Conservation (phyloP, 1,284 basidiomycete species). For the Ceratobasidium sp. region DNA sequence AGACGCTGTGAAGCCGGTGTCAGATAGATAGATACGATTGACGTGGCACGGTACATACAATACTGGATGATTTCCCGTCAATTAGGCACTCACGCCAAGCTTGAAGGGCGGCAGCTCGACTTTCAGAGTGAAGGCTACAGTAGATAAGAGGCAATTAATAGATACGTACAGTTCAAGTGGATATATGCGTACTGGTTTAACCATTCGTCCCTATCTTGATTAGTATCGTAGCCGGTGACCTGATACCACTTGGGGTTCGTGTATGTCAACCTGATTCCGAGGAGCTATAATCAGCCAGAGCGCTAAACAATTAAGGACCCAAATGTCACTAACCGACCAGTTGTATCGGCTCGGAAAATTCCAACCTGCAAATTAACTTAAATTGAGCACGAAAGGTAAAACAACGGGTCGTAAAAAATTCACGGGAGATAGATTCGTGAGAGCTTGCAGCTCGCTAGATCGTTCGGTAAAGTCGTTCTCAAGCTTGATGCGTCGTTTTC, state of each 20-base stretch:
- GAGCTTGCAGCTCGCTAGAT: conserved; percentile 54
- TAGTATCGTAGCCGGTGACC: conserved; percentile 11
- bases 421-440: conserved; percentile 47
- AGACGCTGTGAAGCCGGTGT: conserved; percentile 2
- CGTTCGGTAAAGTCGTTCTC: conserved; percentile 57
- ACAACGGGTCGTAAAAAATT: not conserved
- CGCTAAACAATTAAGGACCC: not conserved
- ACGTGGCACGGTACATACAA: no score
- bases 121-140: conserved; percentile 15
- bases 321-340: conserved; percentile 12
- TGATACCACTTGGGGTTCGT: conserved; percentile 36
- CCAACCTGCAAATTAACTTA: conserved; percentile 17
- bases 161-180: not conserved
- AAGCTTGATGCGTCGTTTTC: conserved; percentile 53
- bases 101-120: not conserved
- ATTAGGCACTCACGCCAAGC: no score
- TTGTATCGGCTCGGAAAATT: conserved; percentile 23
- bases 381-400: not conserved
- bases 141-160: not conserved
- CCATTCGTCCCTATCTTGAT: conserved; percentile 31
- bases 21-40: not conserved
- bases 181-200: not conserved
- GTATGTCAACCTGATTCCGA: conserved; percentile 13
- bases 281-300: not conserved
- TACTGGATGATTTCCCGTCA: no score